phyloP scores from a whole-genome alignment of 192 early-diverging fungal species.

The Coemansia sp. region DNA sequence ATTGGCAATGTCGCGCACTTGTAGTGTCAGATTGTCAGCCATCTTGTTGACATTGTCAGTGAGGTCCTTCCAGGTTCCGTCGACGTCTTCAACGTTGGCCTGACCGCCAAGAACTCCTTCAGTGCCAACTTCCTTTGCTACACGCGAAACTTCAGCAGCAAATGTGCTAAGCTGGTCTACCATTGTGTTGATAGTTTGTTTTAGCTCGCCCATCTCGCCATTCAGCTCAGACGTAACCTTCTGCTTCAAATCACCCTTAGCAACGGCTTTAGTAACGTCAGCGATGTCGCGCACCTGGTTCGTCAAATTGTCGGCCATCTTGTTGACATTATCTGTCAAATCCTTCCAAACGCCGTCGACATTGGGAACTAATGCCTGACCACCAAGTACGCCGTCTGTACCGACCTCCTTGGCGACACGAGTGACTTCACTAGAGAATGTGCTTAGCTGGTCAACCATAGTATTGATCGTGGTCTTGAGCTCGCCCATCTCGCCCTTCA shows the following conservation, averaged over 20 bases:
- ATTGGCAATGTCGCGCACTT: slow-evolving; percentile 54
- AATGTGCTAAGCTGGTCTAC: slow-evolving; percentile 54
- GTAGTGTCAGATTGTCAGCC: slow-evolving; percentile 57
- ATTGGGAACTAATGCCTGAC: slow-evolving; percentile 54
- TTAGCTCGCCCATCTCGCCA: slow-evolving; percentile 54
- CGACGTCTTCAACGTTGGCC: slow-evolving; percentile 30
- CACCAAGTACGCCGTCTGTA: slow-evolving; percentile 56
- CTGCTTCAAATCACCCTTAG: slow-evolving; percentile 47
- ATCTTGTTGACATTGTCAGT: slow-evolving; percentile 59
- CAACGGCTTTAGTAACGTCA: slow-evolving; percentile 43
- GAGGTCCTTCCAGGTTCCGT: slow-evolving; percentile 56
- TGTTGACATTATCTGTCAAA: slow-evolving; percentile 63
- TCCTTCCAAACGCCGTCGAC: slow-evolving; percentile 61
- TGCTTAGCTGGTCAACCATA: slow-evolving; percentile 46
- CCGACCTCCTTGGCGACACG: slow-evolving; percentile 57
- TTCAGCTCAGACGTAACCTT: slow-evolving; percentile 38
- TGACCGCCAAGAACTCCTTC: slow-evolving; percentile 60
- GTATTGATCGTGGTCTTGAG: slow-evolving; percentile 23
- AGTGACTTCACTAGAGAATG: slow-evolving; percentile 52
- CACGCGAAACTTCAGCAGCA: slow-evolving; percentile 56
- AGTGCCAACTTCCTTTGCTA: slow-evolving; percentile 54
- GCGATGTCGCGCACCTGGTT: slow-evolving; percentile 65
- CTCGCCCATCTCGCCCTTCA: slow-evolving; percentile 50
- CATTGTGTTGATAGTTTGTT: slow-evolving; percentile 46
- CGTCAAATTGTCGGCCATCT: slow-evolving; percentile 61